Conservation (phyloP, 768 basidiomycete genomes). For the Mycena floridula region DNA sequence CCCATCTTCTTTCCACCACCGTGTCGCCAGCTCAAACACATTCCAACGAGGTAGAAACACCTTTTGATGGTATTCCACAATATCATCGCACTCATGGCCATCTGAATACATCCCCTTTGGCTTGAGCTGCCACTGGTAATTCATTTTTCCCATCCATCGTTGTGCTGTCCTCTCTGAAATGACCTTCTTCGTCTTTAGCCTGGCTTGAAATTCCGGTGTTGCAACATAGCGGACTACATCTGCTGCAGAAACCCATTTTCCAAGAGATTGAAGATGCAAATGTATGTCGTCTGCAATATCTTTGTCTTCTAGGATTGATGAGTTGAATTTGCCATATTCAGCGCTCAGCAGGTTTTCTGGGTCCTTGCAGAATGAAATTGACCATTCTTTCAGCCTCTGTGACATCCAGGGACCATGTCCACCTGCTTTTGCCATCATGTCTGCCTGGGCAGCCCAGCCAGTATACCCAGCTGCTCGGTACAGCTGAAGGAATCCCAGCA, state of each 20-base stretch:
- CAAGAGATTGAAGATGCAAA: conserved; percentile 13
- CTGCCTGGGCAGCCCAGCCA: conserved; percentile 4
- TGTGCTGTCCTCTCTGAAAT: conserved; percentile 18
- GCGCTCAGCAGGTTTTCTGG: background rate
- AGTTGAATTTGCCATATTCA: conserved; percentile 4
- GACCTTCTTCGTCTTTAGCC: conserved; percentile 11
- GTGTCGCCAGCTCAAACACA: conserved; percentile 2
- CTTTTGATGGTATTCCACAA: conserved; percentile 23
- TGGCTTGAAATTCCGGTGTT: conserved; percentile 5
- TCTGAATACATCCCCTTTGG: conserved; percentile 20
- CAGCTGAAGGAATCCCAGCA: background rate
- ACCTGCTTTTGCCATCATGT: background rate
- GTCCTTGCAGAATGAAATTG: background rate
- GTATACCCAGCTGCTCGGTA: background rate
- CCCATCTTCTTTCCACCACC: conserved; percentile 3
- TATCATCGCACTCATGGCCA: conserved; percentile 28
- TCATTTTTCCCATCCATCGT: conserved; percentile 18
- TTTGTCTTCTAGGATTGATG: conserved; percentile 12
- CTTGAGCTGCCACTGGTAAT: conserved; percentile 12
- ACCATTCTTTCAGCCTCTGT: conserved; percentile 1
- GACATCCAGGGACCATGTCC: conserved; percentile 8
- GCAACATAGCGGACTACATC: conserved; percentile 14
- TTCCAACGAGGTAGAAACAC: conserved; percentile 15
- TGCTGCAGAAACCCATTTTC: conserved; percentile 15
- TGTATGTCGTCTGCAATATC: conserved; percentile 2